Evolutionary conservation across 169 alveolate genomes (phyloP).

Genomic region (Plasmodium chabaudi): DNA sequence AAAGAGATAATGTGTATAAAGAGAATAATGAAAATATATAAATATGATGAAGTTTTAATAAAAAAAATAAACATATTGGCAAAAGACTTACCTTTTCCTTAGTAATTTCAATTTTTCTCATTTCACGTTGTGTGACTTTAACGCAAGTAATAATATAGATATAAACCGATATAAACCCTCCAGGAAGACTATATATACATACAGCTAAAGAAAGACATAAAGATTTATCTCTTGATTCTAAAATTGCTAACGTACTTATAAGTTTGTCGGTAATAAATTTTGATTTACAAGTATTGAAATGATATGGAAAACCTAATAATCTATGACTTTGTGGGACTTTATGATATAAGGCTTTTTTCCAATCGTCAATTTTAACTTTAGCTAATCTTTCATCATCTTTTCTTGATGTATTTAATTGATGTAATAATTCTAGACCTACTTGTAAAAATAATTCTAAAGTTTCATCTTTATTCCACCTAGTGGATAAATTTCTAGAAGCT

Average conservation of each 20-base stretch:
- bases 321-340: constrained; percentile 88
- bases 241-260: constrained; percentile 59
- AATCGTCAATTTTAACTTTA: constrained; percentile 84
- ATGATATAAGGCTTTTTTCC: constrained; percentile 85
- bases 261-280: constrained; percentile 68
- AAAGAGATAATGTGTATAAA: not conserved
- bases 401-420: constrained; percentile 81
- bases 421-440: constrained; percentile 84
- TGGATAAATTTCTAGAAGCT: constrained; percentile 86
- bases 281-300: constrained; percentile 68
- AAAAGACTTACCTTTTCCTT: constrained; percentile 32
- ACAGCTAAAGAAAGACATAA: constrained; percentile 72
- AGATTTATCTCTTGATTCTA: constrained; percentile 67
- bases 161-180: constrained; percentile 40
- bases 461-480: constrained; percentile 88
- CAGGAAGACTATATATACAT: constrained; percentile 66
- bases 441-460: constrained; percentile 81
- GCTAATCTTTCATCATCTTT: constrained; percentile 82
- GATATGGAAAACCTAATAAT: constrained; percentile 74
- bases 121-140: constrained; percentile 59
- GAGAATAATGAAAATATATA: not conserved
- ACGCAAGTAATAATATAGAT: constrained; percentile 64
- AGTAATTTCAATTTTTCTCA: constrained; percentile 31
- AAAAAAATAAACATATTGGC: not conserved
- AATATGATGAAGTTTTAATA: not conserved